Base-by-base conservation (phyloP, 1,284 basidiomycete species). In the Mycosarcoma maydis region DNA sequence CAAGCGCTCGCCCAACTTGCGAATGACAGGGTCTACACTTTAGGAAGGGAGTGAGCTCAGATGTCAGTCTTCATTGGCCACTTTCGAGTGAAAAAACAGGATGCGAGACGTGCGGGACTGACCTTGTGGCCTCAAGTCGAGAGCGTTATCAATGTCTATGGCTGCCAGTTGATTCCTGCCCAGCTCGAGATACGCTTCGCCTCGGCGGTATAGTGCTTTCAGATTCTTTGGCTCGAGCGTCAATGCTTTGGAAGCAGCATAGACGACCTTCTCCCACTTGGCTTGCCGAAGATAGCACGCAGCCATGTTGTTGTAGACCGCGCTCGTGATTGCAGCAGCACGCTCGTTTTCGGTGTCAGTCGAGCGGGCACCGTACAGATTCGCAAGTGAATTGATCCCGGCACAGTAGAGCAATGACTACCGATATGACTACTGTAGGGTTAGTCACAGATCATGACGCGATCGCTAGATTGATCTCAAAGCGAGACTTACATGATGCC, bases 381-480 rank as follows among this genome's bases (percentile, higher is more conserved):
- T 55, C 3, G 71, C 60, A 20, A 73, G 62, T 5, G 67, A 71
- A 54, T 73, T 73, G 57, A 73, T 71, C 3, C 71, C 71, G 5
- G 71, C 67, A 11, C 51, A 69, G 30, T 70, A 53, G 8, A 73
- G 61, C 16, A 73, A 38, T 7, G 61, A 62, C 71, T 70, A 14
- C n/a, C 1, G 33, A n/a, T 16, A 10, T 19, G 10, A 47, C 29
- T 11, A 6, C 26, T 9, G 33, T 13, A 4, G 36, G 36, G 13
- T 37, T 36, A 38, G 45, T 24, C 17, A 16, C 33, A 34, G 26
- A 16, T 23, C 22, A 3, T 14, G 10, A 17, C 14, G 5, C 9
- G 11, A 33, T 17, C 13, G 30, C 6, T n/a, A n/a, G n/a, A n/a
- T n/a, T n/a, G 19, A n/a, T 20, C 23, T 24, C 11, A 7, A 29